Base-by-base conservation (phyloP, 2,329 filamentous ascomycete genomes). In the Capronia americana region DNA sequence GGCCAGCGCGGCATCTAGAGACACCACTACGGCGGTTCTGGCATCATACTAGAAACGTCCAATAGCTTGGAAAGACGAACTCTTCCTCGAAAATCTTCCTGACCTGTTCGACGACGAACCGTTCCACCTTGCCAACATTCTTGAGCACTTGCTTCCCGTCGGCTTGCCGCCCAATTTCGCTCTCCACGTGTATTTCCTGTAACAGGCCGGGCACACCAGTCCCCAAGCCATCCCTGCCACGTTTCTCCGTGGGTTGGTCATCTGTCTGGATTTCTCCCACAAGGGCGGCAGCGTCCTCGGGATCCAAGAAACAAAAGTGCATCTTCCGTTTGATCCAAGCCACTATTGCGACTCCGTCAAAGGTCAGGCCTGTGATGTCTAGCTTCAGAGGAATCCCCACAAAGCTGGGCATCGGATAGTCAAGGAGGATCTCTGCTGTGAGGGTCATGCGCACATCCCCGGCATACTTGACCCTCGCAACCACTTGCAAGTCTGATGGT, bases 341-440 rank as follows among this genome's bases (percentile, higher is more conserved):
- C 64, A 97, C 79, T 55, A 98, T 92, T 0, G 93, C 94, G 10
- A 98, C 92, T 0, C 95, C 95, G 76, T 99, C 94, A 79, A 99
- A 99, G 0, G 91, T 93, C 67, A 99, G 80, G 0, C 95, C 95
- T 0, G 95, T 98, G 72, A 99, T 96, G 77, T 94, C 97, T 28
- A 99, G 84, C 77, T 95, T 94, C 55, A 99, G 85, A 1, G 95
- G 95, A 68, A 99, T 94, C 12, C 93, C 93, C 2, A 98, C 94
- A 75, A 99, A 99, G 81, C 92, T 96, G 48, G 93, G 93, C 92
- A 98, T 98, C 0, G 95, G 95, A 77, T 99, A 99, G 79, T 99
- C 95, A 38, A 99, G 88, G 34, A 98, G 83, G 50, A 99, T 97
- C 79, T 98, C 93, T 0, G 95, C 93, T 26, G 95, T 98, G 57